Base-by-base conservation (phyloP, 352 stramenopile genomes). In the Globisporangium parvum region DNA sequence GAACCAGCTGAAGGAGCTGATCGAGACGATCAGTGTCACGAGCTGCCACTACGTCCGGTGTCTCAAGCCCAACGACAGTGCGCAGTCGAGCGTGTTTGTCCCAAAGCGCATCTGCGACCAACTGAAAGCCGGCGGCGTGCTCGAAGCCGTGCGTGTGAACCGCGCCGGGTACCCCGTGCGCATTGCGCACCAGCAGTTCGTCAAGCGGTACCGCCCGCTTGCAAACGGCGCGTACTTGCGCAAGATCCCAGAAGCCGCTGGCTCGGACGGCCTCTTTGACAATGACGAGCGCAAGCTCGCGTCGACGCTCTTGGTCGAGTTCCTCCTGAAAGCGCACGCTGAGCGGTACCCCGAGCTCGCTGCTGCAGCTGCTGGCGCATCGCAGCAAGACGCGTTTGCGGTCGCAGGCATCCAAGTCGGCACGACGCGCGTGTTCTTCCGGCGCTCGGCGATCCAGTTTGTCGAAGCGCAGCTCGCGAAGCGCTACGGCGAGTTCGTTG, bases 41-140 rank as follows among this genome's bases (percentile, higher is more conserved):
- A 83, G 91, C 57, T 97, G 96, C 28, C 96, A 99, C 64, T 99
- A 99, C 70, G 94, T 99, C 24, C 85, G 96, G n/a, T 99, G 96
- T 71, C 85, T 99, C 42, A 99, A 99, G 74, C 96, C 97, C 0
- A 99, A 99, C 67, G 97, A 99, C 70, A 77, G 91, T 15, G 93
- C 98, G 12, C 91, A 96, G 48, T 59, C 82, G 1, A 75, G 70
- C 21, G 52, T 71, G 33, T 85, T 98, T 62, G 84, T 88, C 31
- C 57, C 95, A 15, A 93, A 97, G 62, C 80, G 96, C 39, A 78
- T 98, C 12, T 97, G 96, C 39, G 95, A 99, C 61, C 97, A 99
- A 75, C 69, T 98, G 3, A 88, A 93, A 57, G 98, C 98, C 47
- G 95, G 95, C 63, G 98, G 98, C 80, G 96, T 99, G n/a, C 84